A percentile compares a stretch with the other conserved stretches of the same genome.
Evolutionary conservation across 257 asterid species (phyloP).

Genomic region (Solanum corneliomulleri): DNA sequence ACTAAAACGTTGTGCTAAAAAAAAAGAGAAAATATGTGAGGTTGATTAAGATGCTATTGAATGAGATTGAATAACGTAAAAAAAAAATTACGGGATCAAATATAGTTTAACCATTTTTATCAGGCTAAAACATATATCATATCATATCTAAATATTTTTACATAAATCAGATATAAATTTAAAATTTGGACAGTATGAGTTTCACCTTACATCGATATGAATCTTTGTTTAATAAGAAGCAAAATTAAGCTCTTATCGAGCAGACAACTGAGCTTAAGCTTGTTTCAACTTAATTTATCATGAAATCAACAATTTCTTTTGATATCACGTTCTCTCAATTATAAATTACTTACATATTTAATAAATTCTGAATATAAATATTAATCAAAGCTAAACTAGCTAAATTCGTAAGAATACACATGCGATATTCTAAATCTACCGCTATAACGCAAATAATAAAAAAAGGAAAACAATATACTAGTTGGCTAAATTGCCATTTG

Average conservation of each 20-base stretch:
- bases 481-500: not conserved
- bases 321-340: not conserved
- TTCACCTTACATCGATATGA: not conserved
- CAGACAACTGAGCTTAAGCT: not conserved
- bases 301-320: not conserved
- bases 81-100: not conserved
- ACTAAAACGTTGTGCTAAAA: not conserved
- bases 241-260: not conserved
- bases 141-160: not conserved
- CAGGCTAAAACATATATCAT: not conserved
- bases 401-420: not conserved
- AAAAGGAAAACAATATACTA: not conserved
- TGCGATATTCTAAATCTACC: not conserved
- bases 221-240: not conserved
- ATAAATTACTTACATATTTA: not conserved
- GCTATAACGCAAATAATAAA: not conserved
- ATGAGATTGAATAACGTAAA: too few species aligned
- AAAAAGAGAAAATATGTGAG: not conserved
- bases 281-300: not conserved
- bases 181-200: not conserved
- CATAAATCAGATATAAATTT: not conserved
- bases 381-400: not conserved
- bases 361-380: not conserved
- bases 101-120: not conserved
- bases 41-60: accelerated